A percentile compares a stretch with the other conserved stretches of the same genome.
phyloP scores from a whole-genome alignment of 768 basidiomycete species.

The Leccinellum albellum region DNA sequence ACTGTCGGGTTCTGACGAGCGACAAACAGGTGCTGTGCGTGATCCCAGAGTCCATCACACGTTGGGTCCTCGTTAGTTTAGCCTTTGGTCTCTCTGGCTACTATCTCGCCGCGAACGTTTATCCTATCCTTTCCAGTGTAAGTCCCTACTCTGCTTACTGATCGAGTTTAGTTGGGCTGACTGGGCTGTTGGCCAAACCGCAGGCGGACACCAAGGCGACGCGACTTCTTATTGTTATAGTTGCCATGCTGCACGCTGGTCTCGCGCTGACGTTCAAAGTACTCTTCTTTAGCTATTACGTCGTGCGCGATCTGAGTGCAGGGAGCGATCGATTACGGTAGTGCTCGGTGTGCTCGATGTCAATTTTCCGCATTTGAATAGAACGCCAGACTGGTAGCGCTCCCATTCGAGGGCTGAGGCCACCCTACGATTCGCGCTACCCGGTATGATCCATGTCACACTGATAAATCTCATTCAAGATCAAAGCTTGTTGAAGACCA shows the following conservation, averaged over 20 bases:
- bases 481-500: no score
- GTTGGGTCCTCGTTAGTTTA: slow-evolving; percentile 73
- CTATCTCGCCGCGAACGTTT: slow-evolving; percentile 82
- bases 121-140: slow-evolving; percentile 84
- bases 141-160: slow-evolving; percentile 26
- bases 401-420: no score
- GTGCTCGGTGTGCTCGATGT: neutral
- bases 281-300: slow-evolving; percentile 62
- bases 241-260: slow-evolving; percentile 71
- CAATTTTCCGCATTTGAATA: neutral
- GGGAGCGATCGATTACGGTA: slow-evolving; percentile 21
- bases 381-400: no score
- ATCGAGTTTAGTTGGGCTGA: neutral
- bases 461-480: no score
- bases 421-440: no score
- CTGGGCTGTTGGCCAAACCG: neutral
- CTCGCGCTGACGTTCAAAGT: slow-evolving; percentile 82
- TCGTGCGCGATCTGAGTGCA: slow-evolving; percentile 37
- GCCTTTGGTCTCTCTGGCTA: slow-evolving; percentile 81
- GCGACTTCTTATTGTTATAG: slow-evolving; percentile 73
- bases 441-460: no score
- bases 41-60: slow-evolving; percentile 75
- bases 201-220: slow-evolving; percentile 87
- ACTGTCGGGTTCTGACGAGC: neutral
- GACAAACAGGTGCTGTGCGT: slow-evolving; percentile 72